A percentile compares a stretch with the other conserved stretches of the same genome.
Conservation (phyloP, 345 rosid species). For the Anastatica hierochuntica region DNA sequence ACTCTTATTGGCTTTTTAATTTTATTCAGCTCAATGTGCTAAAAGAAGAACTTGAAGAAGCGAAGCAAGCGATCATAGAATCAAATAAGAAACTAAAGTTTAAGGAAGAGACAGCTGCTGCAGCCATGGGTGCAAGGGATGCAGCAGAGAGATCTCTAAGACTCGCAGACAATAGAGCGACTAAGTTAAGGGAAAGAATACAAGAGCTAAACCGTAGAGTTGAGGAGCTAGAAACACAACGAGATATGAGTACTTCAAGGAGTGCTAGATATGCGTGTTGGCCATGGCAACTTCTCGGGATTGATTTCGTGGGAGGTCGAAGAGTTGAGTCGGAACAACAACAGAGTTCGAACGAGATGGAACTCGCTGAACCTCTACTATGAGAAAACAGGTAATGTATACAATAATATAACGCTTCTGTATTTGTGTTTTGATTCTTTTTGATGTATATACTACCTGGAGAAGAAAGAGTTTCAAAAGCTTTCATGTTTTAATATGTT, state of each 20-base stretch:
- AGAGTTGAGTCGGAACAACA: slow-evolving; percentile 36
- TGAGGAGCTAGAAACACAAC: slow-evolving; percentile 69
- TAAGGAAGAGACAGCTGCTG: slow-evolving; percentile 91
- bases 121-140: slow-evolving; percentile 98
- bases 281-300: slow-evolving; percentile 99
- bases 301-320: slow-evolving; percentile 69
- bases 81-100: slow-evolving; percentile 83
- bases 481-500: too few relatives aligned
- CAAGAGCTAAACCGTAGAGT: slow-evolving; percentile 79
- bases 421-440: not conserved
- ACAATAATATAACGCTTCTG: not conserved
- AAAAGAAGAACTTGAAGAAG: slow-evolving; percentile 82
- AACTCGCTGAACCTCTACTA: slow-evolving; percentile 89
- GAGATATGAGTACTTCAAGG: slow-evolving; percentile 40
- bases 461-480: too few relatives aligned
- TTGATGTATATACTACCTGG: slow-evolving; percentile 10
- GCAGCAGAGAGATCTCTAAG: slow-evolving; percentile 94
- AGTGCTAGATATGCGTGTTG: slow-evolving; percentile 80
- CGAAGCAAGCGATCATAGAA: slow-evolving; percentile 58
- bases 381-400: slow-evolving; percentile 27
- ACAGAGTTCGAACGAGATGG: slow-evolving; percentile 79
- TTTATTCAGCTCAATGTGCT: slow-evolving; percentile 49
- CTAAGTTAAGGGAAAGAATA: slow-evolving; percentile 84
- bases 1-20: slow-evolving; percentile 6
- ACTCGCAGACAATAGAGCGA: slow-evolving; percentile 76